These are phyloP conservation scores for Tephrocybe sp. DNA, from an alignment of 768 basidiomycete genomes.

Conservation along the genomic window DNA sequence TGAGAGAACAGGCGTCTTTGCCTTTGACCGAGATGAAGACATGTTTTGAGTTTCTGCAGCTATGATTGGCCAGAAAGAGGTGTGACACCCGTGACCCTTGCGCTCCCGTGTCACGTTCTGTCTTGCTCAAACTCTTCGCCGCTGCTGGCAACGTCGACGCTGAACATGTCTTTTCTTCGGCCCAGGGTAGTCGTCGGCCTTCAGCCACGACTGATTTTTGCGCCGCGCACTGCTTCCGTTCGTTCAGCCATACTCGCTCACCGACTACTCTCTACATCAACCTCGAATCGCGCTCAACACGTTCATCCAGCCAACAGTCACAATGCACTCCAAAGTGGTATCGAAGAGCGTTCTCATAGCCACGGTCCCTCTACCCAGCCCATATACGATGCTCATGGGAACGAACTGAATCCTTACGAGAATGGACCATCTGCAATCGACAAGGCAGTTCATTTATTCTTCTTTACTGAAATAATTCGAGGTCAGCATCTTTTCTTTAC, in stretches of 20 bases:
- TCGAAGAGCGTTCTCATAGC: constrained; percentile 31
- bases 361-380: constrained; percentile 20
- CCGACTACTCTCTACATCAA: constrained; percentile 53
- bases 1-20: constrained; percentile 56
- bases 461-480: constrained; percentile 97
- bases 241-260: constrained; percentile 40
- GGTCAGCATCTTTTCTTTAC: constrained; percentile 50
- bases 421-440: constrained; percentile 88
- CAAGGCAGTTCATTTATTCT: constrained; percentile 95
- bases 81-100: constrained; percentile 34
- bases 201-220: constrained; percentile 42
- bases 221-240: constrained; percentile 28
- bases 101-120: constrained; percentile 30
- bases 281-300: constrained; percentile 38
- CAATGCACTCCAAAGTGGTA: constrained; percentile 35
- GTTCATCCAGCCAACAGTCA: constrained; percentile 27
- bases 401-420: constrained; percentile 67
- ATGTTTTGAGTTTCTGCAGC: constrained; percentile 33
- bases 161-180: constrained; percentile 59
- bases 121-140: constrained; percentile 28
- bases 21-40: constrained; percentile 58
- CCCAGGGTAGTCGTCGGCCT: constrained; percentile 52
- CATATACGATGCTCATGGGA: constrained; percentile 43
- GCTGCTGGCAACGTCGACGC: constrained; percentile 42
- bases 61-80: constrained; percentile 46